Evolutionary conservation across 352 stramenopile species (phyloP), one percentile per base, ranked within the genome.

Genomic region (Phytophthora multivora): DNA sequence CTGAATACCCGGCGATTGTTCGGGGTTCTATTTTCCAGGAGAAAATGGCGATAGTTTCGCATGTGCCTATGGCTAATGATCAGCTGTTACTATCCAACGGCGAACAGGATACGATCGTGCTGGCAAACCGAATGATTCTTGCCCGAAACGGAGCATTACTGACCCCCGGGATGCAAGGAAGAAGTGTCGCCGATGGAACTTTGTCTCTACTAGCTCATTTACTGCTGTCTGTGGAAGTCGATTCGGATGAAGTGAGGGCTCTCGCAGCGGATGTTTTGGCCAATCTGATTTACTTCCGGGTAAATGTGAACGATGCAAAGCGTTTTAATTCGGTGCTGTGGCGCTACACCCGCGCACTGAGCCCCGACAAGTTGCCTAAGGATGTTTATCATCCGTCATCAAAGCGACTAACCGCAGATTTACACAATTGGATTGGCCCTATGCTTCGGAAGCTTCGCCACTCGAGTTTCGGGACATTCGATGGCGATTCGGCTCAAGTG

Each of bases 61-160:
- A 71, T 19, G 7, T 16, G 23, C 10, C 59, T 16, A 40, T 60
- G 4, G 41, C 30, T 31, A 36, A 21, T 9, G 38, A 54, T 8
- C 51, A 57, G 4, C 4, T 46, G 3, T 31, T 57, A 25, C 3
- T 21, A 12, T 36, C 16, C 16, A 43, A 25, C 13, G 8, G 15
- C 43, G 60, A 69, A 21, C 25, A 30, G 1, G 61, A 69, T n/a
- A 42, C 8, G 11, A 19, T 69, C 15, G 39, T 59, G 3, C 7
- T 70, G 6, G 60, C 66, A n/a, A 77, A 77, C 61, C 19, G 39
- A 45, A 66, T 77, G 56, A 36, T 75, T 30, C 46, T 77, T 25
- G 46, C 43, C 3, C 48, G 69, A 19, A 77, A 75, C 41, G 40
- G 63, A 33, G 50, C 42, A 5, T 47, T 69, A 38, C 58, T 70